Evolutionary conservation across 148 eudicot genomes (phyloP).

Genomic region (Diospyros kaki): DNA sequence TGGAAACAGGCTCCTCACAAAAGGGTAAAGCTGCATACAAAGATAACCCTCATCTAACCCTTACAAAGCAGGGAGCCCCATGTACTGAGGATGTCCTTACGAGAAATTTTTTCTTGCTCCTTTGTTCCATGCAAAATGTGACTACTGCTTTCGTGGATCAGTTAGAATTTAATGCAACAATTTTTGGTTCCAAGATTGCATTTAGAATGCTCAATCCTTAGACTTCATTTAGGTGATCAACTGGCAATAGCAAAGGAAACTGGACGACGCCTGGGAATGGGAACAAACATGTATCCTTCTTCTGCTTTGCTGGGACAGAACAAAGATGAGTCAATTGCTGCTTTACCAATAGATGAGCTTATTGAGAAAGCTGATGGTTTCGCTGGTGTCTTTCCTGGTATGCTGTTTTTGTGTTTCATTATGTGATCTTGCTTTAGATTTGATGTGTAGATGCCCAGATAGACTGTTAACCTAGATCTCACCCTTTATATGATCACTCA

Average conservation of each 20-base stretch:
- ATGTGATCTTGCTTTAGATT: neutral
- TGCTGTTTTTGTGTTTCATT: slow-evolving; percentile 12
- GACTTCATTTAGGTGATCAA: slow-evolving; percentile 69
- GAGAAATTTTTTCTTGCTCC: too few species aligned
- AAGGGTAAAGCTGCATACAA: too few species aligned
- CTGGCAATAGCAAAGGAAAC: slow-evolving; percentile 98
- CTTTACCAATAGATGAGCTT: slow-evolving; percentile 90
- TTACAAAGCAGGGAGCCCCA: too few species aligned
- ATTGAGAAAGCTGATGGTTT: slow-evolving; percentile 99
- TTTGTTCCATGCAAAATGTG: too few species aligned
- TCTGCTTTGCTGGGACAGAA: slow-evolving; percentile 93
- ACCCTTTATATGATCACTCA: too few species aligned
- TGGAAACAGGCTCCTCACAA: too few species aligned
- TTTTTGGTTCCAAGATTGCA: neutral
- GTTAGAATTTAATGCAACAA: neutral
- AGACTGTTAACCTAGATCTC: too few species aligned
- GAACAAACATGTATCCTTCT: slow-evolving; percentile 99
- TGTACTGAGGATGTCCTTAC: too few species aligned
- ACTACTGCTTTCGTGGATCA: neutral
- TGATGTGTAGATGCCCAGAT: neutral
- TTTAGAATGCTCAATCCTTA: slow-evolving; percentile 14
- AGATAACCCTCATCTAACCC: too few species aligned
- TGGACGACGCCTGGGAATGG: slow-evolving; percentile 98
- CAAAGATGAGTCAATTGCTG: slow-evolving; percentile 89
- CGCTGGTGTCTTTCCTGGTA: slow-evolving; percentile 99